Conservation (phyloP, 2,329 filamentous ascomycete species). For the Aspergillus clavatus region DNA sequence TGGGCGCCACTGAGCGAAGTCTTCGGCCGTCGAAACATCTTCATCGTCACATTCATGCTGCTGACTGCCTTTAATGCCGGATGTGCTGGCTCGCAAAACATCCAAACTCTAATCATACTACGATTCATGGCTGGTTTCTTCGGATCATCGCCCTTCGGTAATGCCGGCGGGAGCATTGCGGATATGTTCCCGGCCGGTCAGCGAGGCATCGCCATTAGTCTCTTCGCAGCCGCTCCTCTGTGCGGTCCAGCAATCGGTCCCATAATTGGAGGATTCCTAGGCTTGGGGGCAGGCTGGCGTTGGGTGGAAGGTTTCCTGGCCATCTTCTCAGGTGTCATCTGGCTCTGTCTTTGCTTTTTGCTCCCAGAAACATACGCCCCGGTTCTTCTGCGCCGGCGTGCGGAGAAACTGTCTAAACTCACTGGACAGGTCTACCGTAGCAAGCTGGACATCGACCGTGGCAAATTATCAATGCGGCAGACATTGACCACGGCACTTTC, state of each 20-base stretch:
- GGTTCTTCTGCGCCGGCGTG: constrained; percentile 49
- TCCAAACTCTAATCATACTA: constrained; percentile 58
- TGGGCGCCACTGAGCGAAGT: constrained; percentile 41
- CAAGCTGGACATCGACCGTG: constrained; percentile 38
- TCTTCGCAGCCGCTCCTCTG: constrained; percentile 60
- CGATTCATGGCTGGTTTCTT: constrained; percentile 63
- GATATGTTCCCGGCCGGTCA: constrained; percentile 55
- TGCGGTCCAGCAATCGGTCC: constrained; percentile 57
- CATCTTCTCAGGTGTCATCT: constrained; percentile 59
- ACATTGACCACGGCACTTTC: constrained; percentile 46
- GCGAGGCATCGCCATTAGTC: constrained; percentile 54
- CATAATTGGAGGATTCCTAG: constrained; percentile 63
- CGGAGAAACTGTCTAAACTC: constrained; percentile 44
- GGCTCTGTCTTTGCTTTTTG: constrained; percentile 33
- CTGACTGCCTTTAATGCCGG: constrained; percentile 60
- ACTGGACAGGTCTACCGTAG: constrained; percentile 47
- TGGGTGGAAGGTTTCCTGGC: constrained; percentile 63
- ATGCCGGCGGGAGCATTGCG: constrained; percentile 58
- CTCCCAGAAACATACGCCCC: constrained; percentile 45
- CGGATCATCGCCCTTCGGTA: constrained; percentile 58
- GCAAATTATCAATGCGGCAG: constrained; percentile 35
- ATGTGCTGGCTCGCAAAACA: constrained; percentile 53
- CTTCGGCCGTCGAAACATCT: constrained; percentile 35
- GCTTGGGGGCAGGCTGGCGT: constrained; percentile 60
- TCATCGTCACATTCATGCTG: constrained; percentile 29